phyloP scores from a whole-genome alignment of 257 asterid species.

The Handroanthus guayacan region DNA sequence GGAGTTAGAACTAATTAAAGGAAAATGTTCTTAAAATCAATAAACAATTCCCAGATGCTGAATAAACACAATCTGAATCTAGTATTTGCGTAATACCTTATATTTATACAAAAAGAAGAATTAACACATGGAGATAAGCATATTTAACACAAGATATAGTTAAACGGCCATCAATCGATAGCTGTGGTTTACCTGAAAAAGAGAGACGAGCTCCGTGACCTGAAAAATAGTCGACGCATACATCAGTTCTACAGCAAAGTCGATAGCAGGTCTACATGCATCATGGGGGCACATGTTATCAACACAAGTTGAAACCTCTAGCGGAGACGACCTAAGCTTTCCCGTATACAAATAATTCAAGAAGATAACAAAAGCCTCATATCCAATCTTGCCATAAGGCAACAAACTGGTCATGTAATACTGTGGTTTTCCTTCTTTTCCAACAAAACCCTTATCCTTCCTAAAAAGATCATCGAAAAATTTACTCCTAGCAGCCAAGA shows the following conservation, averaged over 20 bases:
- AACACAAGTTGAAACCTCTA: conserved; percentile 69
- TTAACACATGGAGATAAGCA: background rate
- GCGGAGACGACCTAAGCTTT: conserved; percentile 63
- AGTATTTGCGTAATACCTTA: background rate
- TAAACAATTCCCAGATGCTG: background rate
- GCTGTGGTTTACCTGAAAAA: conserved; percentile 56
- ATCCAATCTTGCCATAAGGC: conserved; percentile 73
- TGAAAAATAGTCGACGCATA: conserved; percentile 67
- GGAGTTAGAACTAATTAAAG: background rate
- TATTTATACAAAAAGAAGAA: background rate
- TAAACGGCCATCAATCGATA: background rate
- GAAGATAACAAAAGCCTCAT: conserved; percentile 62
- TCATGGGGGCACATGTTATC: conserved; percentile 61
- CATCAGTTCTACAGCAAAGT: conserved; percentile 68
- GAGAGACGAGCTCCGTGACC: conserved; percentile 69
- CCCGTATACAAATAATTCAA: conserved; percentile 75
- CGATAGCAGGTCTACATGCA: conserved; percentile 68
- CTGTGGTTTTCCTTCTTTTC: conserved; percentile 53
- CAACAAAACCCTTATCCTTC: conserved; percentile 45
- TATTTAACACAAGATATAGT: background rate
- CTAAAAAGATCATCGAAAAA: conserved; percentile 54
- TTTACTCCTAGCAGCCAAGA: conserved; percentile 71
- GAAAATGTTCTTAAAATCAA: background rate
- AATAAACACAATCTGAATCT: conserved; percentile 2
- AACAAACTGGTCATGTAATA: conserved; percentile 53